Conservation (phyloP, 2,329 filamentous ascomycete species). For the Raffaelea ambrosiae region DNA sequence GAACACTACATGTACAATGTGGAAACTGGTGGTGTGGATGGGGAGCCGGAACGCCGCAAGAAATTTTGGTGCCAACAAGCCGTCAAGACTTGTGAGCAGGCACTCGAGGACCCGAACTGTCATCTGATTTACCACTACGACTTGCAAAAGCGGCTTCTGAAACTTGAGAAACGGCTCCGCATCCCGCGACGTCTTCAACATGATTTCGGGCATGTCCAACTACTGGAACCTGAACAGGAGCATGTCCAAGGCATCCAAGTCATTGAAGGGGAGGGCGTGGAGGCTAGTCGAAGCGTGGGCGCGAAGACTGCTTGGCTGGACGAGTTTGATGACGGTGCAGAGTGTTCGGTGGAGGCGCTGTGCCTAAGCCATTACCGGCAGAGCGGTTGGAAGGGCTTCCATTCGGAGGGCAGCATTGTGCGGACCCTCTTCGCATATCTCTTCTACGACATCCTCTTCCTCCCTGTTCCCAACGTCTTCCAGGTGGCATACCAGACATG, state of each 20-base stretch:
- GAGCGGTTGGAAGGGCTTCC: conserved; percentile 84
- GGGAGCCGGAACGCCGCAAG: conserved; percentile 49
- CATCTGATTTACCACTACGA: conserved; percentile 93
- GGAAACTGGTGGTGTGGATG: conserved; percentile 29
- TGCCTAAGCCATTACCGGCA: conserved; percentile 80
- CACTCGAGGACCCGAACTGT: conserved; percentile 78
- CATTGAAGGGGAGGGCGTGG: conserved; percentile 43
- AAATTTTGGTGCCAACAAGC: conserved; percentile 76
- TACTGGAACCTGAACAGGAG: conserved; percentile 68
- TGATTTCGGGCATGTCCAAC: conserved; percentile 78
- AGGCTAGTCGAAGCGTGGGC: conserved; percentile 21
- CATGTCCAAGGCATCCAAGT: conserved; percentile 71
- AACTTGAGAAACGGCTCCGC: conserved; percentile 77
- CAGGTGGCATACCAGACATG: conserved; percentile 93
- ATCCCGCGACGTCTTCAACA: conserved; percentile 82
- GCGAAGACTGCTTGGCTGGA: conserved; percentile 86
- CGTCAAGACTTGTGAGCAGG: conserved; percentile 72
- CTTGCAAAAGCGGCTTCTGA: conserved; percentile 84
- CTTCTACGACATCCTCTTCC: conserved; percentile 87
- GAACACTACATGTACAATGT: conserved; percentile 84
- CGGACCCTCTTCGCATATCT: conserved; percentile 87
- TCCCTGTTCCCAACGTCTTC: conserved; percentile 93
- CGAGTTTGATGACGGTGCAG: conserved; percentile 34
- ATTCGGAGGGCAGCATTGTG: conserved; percentile 83
- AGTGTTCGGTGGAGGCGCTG: conserved; percentile 88